Base-by-base conservation (phyloP, 192 early-diverging fungal genomes). In the Phycomyces blakesleeanus region DNA sequence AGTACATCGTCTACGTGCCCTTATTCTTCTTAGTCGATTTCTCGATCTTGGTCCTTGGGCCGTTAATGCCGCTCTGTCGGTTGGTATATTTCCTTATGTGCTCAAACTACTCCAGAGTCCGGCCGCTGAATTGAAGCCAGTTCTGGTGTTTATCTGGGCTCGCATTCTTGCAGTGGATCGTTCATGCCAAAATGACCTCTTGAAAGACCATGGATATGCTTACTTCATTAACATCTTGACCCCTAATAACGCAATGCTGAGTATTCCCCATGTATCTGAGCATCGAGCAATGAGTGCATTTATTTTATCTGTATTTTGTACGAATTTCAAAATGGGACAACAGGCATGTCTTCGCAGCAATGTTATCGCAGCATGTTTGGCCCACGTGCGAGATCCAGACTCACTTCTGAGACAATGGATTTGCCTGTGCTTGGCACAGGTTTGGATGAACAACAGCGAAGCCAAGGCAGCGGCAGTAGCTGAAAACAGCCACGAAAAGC, bases 1-100 rank as follows among this genome's bases (percentile, higher is more conserved):
- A 72, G 89, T 93, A 26, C 94, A 97, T 82, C 83, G 97, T 18
- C 74, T 94, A 34, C 89, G 95, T 22, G 95, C 97, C 2, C 77
- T 99, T 29, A 89, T 95, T 49, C 74, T 98, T 34, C 81, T 99
- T 49, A 94, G 91, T 71, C 84, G 89, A 55, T 98, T 97, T 62
- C 75, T 98, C 57, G 91, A 93, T 69, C 76, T 98, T 27, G 94
- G 93, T 8, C 91, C 93, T 0, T 94, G 93, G 91, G 93, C 94
- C 18, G 95, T 99, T 38, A 86, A 95, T 71, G 84, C 91, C 59
- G 95, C 95, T 6, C 78, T 98, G 55, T 88, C 89, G 0, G 94
- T 99, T 1, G 95, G 95, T 15, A 99, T 99, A 51, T 96, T 92
- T 68, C 97, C 97, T 6, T 99, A 99, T 67, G 92, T 98, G 15